Evolutionary conservation across 1,139 yeast species (phyloP).

Genomic region (Candida buenavistaensis): DNA sequence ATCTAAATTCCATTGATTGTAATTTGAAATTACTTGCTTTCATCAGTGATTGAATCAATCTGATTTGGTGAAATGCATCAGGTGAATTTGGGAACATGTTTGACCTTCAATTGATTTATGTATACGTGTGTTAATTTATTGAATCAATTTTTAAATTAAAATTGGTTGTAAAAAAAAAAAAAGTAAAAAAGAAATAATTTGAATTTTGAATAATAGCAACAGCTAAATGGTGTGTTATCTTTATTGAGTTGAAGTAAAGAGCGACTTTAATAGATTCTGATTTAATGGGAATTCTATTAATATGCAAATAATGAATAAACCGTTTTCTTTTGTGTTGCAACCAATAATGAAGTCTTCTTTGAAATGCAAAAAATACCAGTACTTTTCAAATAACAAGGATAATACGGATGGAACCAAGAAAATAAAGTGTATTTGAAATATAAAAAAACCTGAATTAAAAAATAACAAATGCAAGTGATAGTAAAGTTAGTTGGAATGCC

Average conservation of each 20-base stretch:
- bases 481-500: too few species aligned
- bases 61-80: constrained; percentile 38
- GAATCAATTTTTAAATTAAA: not conserved
- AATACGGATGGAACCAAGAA: too few species aligned
- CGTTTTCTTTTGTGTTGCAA: not conserved
- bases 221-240: too few species aligned
- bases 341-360: not conserved
- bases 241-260: not conserved
- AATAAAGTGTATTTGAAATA: too few species aligned
- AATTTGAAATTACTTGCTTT: constrained; percentile 35
- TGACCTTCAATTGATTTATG: not conserved
- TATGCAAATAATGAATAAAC: not conserved
- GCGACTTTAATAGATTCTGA: constrained; percentile 1
- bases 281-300: not conserved
- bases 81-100: constrained; percentile 24
- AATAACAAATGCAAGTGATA: too few species aligned
- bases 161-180: constrained; percentile 2
- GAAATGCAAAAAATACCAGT: not conserved
- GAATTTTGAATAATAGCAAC: too few species aligned
- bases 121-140: not conserved
- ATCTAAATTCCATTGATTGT: constrained; percentile 42
- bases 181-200: not conserved
- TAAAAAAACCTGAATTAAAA: too few species aligned
- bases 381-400: too few species aligned
- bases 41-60: constrained; percentile 32